These are phyloP conservation scores for Fraxinus americana DNA, from an alignment of 257 asterid species.

Conservation along the genomic window DNA sequence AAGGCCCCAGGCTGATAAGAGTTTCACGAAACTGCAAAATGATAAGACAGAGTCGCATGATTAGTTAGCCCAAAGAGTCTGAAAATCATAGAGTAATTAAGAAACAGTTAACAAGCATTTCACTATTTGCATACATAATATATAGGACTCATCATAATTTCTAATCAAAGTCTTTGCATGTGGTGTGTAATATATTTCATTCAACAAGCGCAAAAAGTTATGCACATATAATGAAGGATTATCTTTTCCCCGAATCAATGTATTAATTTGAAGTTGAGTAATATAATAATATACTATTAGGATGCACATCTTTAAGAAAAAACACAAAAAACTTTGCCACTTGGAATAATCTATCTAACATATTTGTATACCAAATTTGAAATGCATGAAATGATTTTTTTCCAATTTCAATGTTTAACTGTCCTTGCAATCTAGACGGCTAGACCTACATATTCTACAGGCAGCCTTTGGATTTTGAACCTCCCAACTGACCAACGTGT, in stretches of 20 bases:
- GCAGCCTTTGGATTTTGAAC: background rate
- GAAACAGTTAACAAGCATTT: conserved; percentile 1
- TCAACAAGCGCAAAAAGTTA: background rate
- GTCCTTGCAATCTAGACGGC: background rate
- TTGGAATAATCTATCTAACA: background rate
- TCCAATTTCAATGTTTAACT: background rate
- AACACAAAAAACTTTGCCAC: background rate
- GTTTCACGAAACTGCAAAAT: conserved; percentile 91
- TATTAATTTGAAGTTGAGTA: background rate
- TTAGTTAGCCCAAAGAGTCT: conserved; percentile 16
- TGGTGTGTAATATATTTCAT: background rate
- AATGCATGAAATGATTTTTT: background rate
- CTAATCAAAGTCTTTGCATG: background rate
- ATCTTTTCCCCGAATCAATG: background rate
- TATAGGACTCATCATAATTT: conserved; percentile 1
- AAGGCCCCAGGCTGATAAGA: conserved; percentile 91
- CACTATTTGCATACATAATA: background rate
- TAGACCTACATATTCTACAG: background rate
- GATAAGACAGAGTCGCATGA: conserved; percentile 27
- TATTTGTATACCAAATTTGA: background rate
- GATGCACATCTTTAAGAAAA: background rate
- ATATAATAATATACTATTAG: background rate
- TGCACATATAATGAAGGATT: background rate
- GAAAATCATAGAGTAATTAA: conserved; percentile 15
- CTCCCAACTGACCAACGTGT: background rate